These are phyloP conservation scores for Dictyophora rubrovolvata DNA, from an alignment of 768 basidiomycete species.

Conservation along the genomic window DNA sequence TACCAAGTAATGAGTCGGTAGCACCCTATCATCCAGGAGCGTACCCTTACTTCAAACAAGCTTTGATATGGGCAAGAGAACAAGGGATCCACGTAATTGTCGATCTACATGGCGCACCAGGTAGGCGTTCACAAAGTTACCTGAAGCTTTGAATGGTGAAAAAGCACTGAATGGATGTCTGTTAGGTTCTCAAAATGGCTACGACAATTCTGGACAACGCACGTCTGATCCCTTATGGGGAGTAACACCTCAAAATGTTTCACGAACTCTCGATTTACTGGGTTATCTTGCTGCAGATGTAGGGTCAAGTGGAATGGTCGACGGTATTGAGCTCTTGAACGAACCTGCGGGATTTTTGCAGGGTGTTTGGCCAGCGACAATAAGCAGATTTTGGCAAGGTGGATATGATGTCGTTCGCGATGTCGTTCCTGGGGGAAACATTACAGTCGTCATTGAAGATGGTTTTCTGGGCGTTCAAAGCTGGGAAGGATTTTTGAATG, in stretches of 20 bases:
- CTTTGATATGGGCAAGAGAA: conserved; percentile 53
- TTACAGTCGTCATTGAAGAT: conserved; percentile 63
- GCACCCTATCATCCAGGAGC: conserved; percentile 53
- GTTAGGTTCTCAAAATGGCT: conserved; percentile 33
- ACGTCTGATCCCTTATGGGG: conserved; percentile 50
- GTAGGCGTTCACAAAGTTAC: conserved; percentile 6
- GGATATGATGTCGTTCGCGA: conserved; percentile 50
- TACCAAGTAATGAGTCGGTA: conserved; percentile 48
- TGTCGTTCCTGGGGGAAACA: conserved; percentile 29
- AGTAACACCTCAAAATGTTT: conserved; percentile 30
- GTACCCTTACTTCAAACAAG: conserved; percentile 55
- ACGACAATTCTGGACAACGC: conserved; percentile 66
- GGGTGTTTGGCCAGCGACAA: conserved; percentile 29
- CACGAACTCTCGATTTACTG: conserved; percentile 50
- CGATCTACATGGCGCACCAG: conserved; percentile 36
- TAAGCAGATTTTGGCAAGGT: conserved; percentile 47
- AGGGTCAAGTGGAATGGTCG: conserved; percentile 39
- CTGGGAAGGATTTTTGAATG: conserved; percentile 51
- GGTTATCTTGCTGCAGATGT: conserved; percentile 42
- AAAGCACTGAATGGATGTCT: too few species aligned
- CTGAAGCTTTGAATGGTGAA: neutral
- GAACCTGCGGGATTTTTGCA: conserved; percentile 52
- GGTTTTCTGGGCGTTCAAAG: conserved; percentile 57
- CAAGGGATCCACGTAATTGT: conserved; percentile 59
- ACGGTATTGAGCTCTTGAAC: conserved; percentile 60